phyloP scores from a whole-genome alignment of 305 asterid species.

The Fraxinus dipetala region DNA sequence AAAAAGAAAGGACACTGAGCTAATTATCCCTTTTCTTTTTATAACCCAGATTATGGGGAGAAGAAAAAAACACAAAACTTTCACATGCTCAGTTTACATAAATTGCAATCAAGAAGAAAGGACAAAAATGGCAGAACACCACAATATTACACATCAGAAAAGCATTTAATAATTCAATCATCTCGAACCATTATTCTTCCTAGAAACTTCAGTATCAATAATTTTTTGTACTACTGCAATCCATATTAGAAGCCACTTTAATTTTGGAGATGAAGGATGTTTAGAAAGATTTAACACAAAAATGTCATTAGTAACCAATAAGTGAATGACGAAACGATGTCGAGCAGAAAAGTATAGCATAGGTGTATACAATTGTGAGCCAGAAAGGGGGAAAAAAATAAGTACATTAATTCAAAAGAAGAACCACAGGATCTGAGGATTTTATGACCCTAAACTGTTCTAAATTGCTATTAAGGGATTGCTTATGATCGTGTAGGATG shows the following conservation, averaged over 20 bases:
- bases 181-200: background rate
- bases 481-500: background rate
- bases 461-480: background rate
- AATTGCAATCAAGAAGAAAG: background rate
- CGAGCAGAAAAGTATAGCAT: background rate
- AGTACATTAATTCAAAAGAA: background rate
- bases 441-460: background rate
- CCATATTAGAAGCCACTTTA: background rate
- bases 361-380: background rate
- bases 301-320: background rate
- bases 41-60: background rate
- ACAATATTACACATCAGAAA: background rate
- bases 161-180: background rate
- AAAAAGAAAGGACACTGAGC: slow-evolving; percentile 18
- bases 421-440: background rate
- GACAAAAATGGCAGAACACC: background rate
- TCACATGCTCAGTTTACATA: background rate
- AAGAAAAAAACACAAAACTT: background rate
- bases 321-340: background rate
- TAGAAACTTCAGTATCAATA: background rate
- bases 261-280: background rate
- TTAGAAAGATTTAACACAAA: background rate
- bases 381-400: background rate
- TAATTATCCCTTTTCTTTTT: slow-evolving; percentile 13
- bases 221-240: background rate